Conservation (phyloP, 805 yeast species). For the Wickerhamiella occidentalis region DNA sequence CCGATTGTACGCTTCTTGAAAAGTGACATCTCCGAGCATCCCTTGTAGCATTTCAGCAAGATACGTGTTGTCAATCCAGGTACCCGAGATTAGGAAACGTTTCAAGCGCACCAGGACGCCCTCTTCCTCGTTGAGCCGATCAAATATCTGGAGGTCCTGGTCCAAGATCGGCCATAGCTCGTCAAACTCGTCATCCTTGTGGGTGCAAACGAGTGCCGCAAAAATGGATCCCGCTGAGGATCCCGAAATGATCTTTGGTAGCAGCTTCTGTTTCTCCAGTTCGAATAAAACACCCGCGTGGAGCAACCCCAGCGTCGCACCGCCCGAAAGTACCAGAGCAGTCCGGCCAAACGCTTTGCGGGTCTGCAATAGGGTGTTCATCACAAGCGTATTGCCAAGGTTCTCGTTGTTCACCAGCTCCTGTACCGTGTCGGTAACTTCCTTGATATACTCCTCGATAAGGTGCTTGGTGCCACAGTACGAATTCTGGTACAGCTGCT, state of each 20-base stretch:
- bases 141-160: slow-evolving; percentile 45
- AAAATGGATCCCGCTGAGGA: slow-evolving; percentile 94
- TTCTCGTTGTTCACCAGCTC: slow-evolving; percentile 21
- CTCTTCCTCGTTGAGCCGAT: slow-evolving; percentile 41
- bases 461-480: slow-evolving; percentile 74
- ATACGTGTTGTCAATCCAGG: slow-evolving; percentile 71
- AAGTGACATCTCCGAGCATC: slow-evolving; percentile 80
- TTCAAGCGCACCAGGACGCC: slow-evolving; percentile 41
- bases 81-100: slow-evolving; percentile 67
- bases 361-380: slow-evolving; percentile 75
- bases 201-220: slow-evolving; percentile 77
- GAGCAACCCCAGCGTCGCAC: slow-evolving; percentile 84
- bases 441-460: slow-evolving; percentile 71
- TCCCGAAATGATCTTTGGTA: slow-evolving; percentile 85
- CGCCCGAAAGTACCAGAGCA: slow-evolving; percentile 90
- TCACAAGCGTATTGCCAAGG: slow-evolving; percentile 49
- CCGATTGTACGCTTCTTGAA: slow-evolving; percentile 86
- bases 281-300: slow-evolving; percentile 88
- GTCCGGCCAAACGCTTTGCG: slow-evolving; percentile 88
- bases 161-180: slow-evolving; percentile 38
- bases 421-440: slow-evolving; percentile 48
- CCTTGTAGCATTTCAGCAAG: slow-evolving; percentile 61
- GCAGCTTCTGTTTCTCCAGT: slow-evolving; percentile 54
- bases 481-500: slow-evolving; percentile 61
- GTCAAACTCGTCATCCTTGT: slow-evolving; percentile 52